A percentile compares a stretch with the other conserved stretches of the same genome.
Evolutionary conservation across 371 early-diverging fungal genomes (phyloP).

Genomic region (Polyrhizophydium stewartii): DNA sequence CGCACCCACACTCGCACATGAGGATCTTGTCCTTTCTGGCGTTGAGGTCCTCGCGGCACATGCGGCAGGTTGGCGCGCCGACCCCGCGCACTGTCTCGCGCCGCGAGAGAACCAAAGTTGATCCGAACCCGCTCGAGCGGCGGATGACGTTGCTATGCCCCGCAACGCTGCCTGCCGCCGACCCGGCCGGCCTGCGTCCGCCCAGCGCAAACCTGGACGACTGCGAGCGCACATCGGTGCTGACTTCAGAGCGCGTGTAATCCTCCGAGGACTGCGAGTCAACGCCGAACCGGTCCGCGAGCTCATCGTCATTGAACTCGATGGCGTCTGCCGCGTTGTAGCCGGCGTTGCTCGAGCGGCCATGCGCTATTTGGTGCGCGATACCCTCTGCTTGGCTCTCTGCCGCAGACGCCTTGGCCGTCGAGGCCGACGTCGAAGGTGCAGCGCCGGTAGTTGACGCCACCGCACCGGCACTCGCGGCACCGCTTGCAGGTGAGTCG

Average conservation of each 20-base stretch:
- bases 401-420: too few relatives aligned
- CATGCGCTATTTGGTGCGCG: too few relatives aligned
- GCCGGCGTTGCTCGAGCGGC: too few relatives aligned
- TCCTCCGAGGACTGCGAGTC: conserved; percentile 10
- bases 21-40: not conserved
- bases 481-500: too few relatives aligned
- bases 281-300: conserved; percentile 6
- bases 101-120: not conserved
- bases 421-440: too few relatives aligned
- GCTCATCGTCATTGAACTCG: conserved; percentile 4
- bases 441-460: too few relatives aligned
- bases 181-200: not conserved
- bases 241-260: conserved; percentile 7
- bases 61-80: not conserved
- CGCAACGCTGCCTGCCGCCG: too few relatives aligned
- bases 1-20: conserved; percentile 6
- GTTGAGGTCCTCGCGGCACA: not conserved
- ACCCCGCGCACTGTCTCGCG: not conserved
- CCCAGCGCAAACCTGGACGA: not conserved
- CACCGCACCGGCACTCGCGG: too few relatives aligned
- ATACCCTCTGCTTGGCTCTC: too few relatives aligned
- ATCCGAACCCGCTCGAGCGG: not conserved
- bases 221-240: not conserved
- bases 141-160: too few relatives aligned
- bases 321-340: too few relatives aligned